These are phyloP conservation scores for Talaromyces ruber DNA, from an alignment of 495 filamentous ascomycete species.

Conservation along the genomic window DNA sequence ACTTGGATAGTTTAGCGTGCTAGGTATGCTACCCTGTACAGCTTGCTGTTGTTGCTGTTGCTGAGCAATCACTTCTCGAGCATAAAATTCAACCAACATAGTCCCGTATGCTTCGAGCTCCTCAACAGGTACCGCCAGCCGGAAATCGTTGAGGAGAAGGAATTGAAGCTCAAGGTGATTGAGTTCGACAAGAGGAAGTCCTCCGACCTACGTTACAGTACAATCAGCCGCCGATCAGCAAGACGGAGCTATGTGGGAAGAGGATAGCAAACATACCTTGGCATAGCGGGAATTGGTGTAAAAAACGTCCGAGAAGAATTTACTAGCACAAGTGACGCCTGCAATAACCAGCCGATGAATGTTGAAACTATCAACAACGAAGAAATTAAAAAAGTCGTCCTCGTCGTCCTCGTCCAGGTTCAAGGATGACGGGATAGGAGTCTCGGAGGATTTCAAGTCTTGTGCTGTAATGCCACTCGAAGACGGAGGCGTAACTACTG, in stretches of 20 bases:
- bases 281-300: slow-evolving; percentile 99
- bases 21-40: slow-evolving; percentile 10
- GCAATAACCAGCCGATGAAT: slow-evolving; percentile 97
- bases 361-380: slow-evolving; percentile 98
- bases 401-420: slow-evolving; percentile 33
- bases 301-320: slow-evolving; percentile 99
- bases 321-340: slow-evolving; percentile 96
- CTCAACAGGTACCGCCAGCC: slow-evolving; percentile 86
- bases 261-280: slow-evolving; percentile 57
- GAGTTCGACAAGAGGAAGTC: slow-evolving; percentile 88
- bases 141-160: slow-evolving; percentile 92
- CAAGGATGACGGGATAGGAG: slow-evolving; percentile 17
- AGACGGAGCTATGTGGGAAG: neutral
- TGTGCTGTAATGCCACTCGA: slow-evolving; percentile 25
- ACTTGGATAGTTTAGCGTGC: neutral
- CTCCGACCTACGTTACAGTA: slow-evolving; percentile 63
- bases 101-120: slow-evolving; percentile 97
- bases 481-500: slow-evolving; percentile 29
- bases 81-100: slow-evolving; percentile 98
- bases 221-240: neutral
- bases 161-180: slow-evolving; percentile 98
- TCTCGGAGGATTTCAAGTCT: slow-evolving; percentile 22
- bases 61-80: slow-evolving; percentile 77
- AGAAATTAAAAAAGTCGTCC: slow-evolving; percentile 67
- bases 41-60: slow-evolving; percentile 32